A percentile compares a stretch with the other conserved stretches of the same genome.
Evolutionary conservation across 352 stramenopile genomes (phyloP).

Genomic region (Nothophytophthora sp.): DNA sequence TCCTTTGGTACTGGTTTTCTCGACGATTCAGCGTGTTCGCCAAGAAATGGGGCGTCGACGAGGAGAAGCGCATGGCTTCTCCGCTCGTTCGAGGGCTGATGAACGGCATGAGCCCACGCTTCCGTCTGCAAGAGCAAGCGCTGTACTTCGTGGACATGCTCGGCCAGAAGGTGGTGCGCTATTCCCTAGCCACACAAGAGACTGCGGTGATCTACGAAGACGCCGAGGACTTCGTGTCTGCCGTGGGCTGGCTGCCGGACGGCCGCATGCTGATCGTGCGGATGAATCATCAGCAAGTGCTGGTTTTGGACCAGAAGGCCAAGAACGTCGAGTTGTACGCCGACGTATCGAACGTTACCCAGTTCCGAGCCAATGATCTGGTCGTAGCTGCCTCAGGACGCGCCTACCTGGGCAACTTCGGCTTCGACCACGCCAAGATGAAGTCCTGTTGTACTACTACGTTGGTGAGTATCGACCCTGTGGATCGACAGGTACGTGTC

Average conservation of each 20-base stretch:
- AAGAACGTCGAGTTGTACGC: slow-evolving; percentile 43
- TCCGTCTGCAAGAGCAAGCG: slow-evolving; percentile 45
- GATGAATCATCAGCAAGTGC: slow-evolving; percentile 48
- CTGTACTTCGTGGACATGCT: slow-evolving; percentile 76
- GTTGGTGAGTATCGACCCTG: slow-evolving; percentile 57
- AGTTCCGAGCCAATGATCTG: slow-evolving; percentile 63
- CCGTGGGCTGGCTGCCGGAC: slow-evolving; percentile 65
- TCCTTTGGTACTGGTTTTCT: slow-evolving; percentile 37
- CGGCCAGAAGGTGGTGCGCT: slow-evolving; percentile 57
- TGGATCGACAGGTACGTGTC: slow-evolving; percentile 44
- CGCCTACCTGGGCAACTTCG: slow-evolving; percentile 67
- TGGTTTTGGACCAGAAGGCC: slow-evolving; percentile 38
- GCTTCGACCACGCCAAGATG: slow-evolving; percentile 45
- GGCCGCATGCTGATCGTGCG: slow-evolving; percentile 58
- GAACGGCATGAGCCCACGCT: slow-evolving; percentile 64
- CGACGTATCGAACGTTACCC: slow-evolving; percentile 50
- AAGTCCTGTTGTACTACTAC: slow-evolving; percentile 44
- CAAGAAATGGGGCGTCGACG: slow-evolving; percentile 1
- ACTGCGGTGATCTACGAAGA: slow-evolving; percentile 44
- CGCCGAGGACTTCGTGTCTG: slow-evolving; percentile 51
- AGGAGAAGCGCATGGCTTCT: not conserved
- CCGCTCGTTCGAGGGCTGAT: slow-evolving; percentile 18
- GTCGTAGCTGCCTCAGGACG: slow-evolving; percentile 46
- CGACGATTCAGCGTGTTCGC: slow-evolving; percentile 14
- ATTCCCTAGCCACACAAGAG: slow-evolving; percentile 40